phyloP scores from a whole-genome alignment of 2,329 filamentous ascomycete species.

The Plenodomus tracheiphilus region DNA sequence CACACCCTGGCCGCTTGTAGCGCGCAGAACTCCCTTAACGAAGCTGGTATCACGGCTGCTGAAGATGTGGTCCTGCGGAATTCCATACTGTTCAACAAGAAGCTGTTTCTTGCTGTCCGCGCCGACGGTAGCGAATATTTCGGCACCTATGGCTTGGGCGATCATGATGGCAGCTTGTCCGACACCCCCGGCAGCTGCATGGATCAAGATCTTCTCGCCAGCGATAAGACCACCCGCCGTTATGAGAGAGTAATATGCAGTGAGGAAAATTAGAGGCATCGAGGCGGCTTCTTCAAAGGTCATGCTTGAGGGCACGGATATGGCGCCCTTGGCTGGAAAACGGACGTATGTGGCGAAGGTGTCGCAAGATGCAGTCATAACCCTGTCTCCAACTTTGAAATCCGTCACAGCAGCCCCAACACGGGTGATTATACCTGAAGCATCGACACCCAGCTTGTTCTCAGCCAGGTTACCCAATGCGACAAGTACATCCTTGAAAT shows the following conservation, averaged over 20 bases:
- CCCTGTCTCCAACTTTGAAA: not conserved
- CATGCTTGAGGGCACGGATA: no score
- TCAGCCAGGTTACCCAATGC: not conserved
- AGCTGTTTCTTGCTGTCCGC: not conserved
- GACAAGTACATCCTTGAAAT: not conserved
- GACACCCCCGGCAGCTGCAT: conserved; percentile 18
- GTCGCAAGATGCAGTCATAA: not conserved
- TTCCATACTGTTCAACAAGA: not conserved
- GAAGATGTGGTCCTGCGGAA: not conserved
- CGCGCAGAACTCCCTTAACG: not conserved
- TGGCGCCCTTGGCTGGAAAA: no score
- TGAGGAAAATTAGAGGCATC: conserved; percentile 6
- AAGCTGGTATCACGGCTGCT: not conserved
- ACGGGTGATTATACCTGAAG: not conserved
- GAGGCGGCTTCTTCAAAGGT: conserved; percentile 10
- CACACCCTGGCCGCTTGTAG: conserved; percentile 21
- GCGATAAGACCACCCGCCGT: conserved; percentile 8
- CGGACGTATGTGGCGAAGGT: no score
- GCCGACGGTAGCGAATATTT: not conserved
- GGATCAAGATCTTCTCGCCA: conserved; percentile 9
- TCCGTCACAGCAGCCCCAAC: no score
- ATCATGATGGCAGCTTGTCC: conserved; percentile 19
- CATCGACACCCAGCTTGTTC: not conserved
- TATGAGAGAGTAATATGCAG: conserved; percentile 18
- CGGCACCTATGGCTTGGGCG: conserved; percentile 4